Evolutionary conservation across 2,329 filamentous ascomycete species (phyloP).

Genomic region (Penicillium sp.): DNA sequence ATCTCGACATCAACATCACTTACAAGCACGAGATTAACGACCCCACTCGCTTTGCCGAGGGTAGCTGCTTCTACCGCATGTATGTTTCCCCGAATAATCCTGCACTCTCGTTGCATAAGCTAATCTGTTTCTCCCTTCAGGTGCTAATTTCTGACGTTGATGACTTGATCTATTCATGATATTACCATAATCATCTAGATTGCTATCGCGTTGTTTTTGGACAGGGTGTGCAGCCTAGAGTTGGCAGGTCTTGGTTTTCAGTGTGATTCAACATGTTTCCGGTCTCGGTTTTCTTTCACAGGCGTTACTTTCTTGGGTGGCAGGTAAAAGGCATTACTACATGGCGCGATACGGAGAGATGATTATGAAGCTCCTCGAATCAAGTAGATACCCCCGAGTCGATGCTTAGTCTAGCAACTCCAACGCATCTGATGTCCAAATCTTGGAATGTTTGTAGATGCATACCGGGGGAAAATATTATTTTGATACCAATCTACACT

Average conservation of each 20-base stretch:
- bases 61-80: conserved; percentile 78
- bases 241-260: conserved; percentile 33
- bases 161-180: conserved; percentile 20
- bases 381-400: conserved; percentile 55
- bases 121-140: not conserved
- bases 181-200: conserved; percentile 13
- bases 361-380: conserved; percentile 53
- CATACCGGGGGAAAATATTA: conserved; percentile 1
- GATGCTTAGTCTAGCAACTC: conserved; percentile 51
- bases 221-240: conserved; percentile 34
- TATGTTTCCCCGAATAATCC: conserved; percentile 27
- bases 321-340: conserved; percentile 45
- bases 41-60: conserved; percentile 67
- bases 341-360: conserved; percentile 47
- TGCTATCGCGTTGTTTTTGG: conserved; percentile 24
- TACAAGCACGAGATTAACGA: conserved; percentile 83
- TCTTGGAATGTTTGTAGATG: conserved; percentile 5
- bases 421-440: conserved; percentile 33
- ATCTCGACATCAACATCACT: conserved; percentile 86
- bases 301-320: conserved; percentile 36
- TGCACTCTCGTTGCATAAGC: not conserved
- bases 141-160: conserved; percentile 31
- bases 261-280: conserved; percentile 30
- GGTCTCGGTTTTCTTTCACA: conserved; percentile 36
- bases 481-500: not conserved